A percentile compares a stretch with the other conserved stretches of the same genome.
These are phyloP conservation scores for Penicillium sp. DNA, from an alignment of 2,329 filamentous ascomycete species.

Conservation along the genomic window DNA sequence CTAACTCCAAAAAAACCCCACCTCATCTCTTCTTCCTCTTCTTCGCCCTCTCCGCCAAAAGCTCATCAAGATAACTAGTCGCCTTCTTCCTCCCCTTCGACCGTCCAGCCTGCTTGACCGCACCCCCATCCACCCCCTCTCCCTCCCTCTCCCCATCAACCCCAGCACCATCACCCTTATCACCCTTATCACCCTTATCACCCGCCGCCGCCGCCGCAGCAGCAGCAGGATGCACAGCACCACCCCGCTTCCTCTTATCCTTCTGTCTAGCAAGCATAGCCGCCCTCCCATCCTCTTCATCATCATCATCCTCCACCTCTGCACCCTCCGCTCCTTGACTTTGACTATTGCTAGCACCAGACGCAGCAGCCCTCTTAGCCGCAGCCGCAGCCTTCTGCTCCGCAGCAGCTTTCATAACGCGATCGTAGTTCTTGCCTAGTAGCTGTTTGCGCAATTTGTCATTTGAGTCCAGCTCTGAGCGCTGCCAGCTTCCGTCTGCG, in stretches of 20 bases:
- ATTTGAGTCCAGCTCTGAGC: conserved; percentile 41
- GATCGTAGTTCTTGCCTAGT: conserved; percentile 43
- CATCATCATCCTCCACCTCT: conserved; percentile 38
- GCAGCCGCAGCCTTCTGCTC: conserved; percentile 6
- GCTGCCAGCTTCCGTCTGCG: conserved; percentile 40
- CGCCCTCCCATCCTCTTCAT: conserved; percentile 45
- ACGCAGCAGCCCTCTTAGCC: conserved; percentile 28
- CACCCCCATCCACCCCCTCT: conserved; percentile 2
- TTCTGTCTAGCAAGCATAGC: conserved; percentile 36
- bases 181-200: too few relatives aligned
- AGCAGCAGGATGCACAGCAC: conserved; percentile 5
- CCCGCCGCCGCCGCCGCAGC: not conserved
- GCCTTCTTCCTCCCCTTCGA: conserved; percentile 39
- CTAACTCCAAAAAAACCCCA: conserved; percentile 17
- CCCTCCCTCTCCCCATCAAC: too few relatives aligned
- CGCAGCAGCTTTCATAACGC: conserved; percentile 36
- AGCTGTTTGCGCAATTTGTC: conserved; percentile 47
- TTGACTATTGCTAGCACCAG: too few relatives aligned
- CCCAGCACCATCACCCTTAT: not conserved
- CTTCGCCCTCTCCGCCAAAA: conserved; percentile 46
- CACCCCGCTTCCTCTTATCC: conserved; percentile 19
- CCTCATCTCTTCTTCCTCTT: conserved; percentile 49
- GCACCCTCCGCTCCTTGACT: not conserved
- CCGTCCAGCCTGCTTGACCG: conserved; percentile 10
- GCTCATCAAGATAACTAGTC: conserved; percentile 54